These are phyloP conservation scores for Dothideomycetes sp. DNA, from an alignment of 2,329 filamentous ascomycete genomes.

Conservation along the genomic window DNA sequence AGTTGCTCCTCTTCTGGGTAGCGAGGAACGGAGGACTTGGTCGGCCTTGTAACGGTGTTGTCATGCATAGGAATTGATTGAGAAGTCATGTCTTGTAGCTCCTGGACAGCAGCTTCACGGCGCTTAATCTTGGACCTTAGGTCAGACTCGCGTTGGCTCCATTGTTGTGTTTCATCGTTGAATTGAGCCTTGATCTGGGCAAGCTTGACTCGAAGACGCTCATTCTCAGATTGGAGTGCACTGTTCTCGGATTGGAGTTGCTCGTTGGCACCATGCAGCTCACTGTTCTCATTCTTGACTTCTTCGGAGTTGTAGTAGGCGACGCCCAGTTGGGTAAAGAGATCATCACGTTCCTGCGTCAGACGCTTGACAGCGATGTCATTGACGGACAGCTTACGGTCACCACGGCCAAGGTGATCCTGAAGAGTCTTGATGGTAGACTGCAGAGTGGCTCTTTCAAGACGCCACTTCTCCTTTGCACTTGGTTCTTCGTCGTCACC, in stretches of 20 bases:
- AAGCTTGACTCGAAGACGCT: constrained; percentile 31
- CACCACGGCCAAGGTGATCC: constrained; percentile 52
- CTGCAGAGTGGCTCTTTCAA: constrained; percentile 47
- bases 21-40: neutral
- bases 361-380: constrained; percentile 56
- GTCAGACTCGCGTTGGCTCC: constrained; percentile 14
- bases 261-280: constrained; percentile 82
- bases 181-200: constrained; percentile 35
- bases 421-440: constrained; percentile 52
- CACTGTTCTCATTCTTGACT: constrained; percentile 42
- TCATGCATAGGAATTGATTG: neutral
- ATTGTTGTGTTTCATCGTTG: constrained; percentile 34
- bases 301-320: constrained; percentile 52
- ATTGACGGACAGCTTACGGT: constrained; percentile 52
- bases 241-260: constrained; percentile 78
- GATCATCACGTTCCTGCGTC: constrained; percentile 55
- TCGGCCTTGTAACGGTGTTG: too few species aligned
- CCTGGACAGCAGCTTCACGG: constrained; percentile 7
- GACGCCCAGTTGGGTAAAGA: constrained; percentile 52
- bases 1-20: neutral
- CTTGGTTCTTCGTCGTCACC: constrained; percentile 41
- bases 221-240: constrained; percentile 32
- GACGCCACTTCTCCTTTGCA: constrained; percentile 28
- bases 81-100: neutral
- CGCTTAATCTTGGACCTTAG: constrained; percentile 9